These are phyloP conservation scores for Heterobasidion parviporum DNA, from an alignment of 1,284 basidiomycete genomes.

Conservation along the genomic window DNA sequence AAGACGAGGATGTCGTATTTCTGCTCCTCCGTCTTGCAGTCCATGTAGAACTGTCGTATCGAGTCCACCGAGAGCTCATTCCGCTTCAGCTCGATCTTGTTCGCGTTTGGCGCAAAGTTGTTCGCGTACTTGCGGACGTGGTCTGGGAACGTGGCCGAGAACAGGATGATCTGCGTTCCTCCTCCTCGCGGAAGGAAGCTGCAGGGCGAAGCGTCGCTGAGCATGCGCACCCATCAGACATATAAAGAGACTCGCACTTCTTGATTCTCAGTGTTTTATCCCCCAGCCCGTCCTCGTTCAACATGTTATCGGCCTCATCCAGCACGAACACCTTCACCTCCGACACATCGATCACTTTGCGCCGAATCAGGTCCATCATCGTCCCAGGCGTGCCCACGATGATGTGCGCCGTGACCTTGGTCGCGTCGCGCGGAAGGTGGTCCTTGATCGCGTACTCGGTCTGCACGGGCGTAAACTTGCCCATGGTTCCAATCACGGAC, in stretches of 20 bases:
- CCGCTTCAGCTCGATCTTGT: constrained; percentile 93
- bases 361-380: constrained; percentile 77
- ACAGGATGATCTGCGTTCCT: constrained; percentile 83
- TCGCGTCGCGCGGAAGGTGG: constrained; percentile 57
- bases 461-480: constrained; percentile 89
- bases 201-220: background rate
- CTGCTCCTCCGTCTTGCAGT: constrained; percentile 80
- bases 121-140: constrained; percentile 84
- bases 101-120: constrained; percentile 90
- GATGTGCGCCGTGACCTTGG: constrained; percentile 80
- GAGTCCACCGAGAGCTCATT: constrained; percentile 93
- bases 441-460: constrained; percentile 95
- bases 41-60: constrained; percentile 98
- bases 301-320: constrained; percentile 99
- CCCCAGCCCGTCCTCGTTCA: constrained; percentile 93
- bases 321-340: constrained; percentile 92
- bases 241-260: constrained; percentile 51
- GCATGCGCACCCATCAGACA: constrained; percentile 6
- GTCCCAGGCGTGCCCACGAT: constrained; percentile 97
- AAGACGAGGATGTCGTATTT: constrained; percentile 96
- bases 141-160: constrained; percentile 98
- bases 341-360: constrained; percentile 68
- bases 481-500: constrained; percentile 91
- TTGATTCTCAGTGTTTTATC: constrained; percentile 95
- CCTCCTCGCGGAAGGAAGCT: constrained; percentile 60